Evolutionary conservation across 2,329 filamentous ascomycete species (phyloP), one percentile per base, ranked within the genome.

Genomic region (Beauveria sp.): DNA sequence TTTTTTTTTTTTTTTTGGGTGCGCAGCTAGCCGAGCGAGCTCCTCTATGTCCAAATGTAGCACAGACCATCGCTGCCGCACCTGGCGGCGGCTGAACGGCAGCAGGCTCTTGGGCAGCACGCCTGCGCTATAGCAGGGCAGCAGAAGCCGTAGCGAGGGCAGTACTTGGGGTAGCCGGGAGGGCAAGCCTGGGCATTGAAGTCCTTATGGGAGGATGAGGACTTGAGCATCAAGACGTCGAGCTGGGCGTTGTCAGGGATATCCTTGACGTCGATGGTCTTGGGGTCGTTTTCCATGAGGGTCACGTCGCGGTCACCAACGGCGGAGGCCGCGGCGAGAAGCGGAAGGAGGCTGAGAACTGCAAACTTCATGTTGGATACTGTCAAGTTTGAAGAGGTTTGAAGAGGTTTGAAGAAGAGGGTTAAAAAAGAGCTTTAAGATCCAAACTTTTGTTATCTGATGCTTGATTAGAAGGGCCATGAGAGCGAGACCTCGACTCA

Each of bases 51-150:
- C 18, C 4, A 14, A 14, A 48, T 28, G 28, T 61, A 64, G 45
- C 61, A 63, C 28, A 48, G 53, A 8, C 63, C 63, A 14, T 61
- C 61, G 14, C 1, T 58, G 7, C 58, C 52, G 31, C 63, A 64
- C n/a, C 54, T 28, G 3, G 16, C 48, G 3, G 26, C 7, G 12
- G n/a, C 40, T 24, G 14, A 12, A 5, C 34, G n/a, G 53, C 63
- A 64, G 63, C 63, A 64, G n/a, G 56, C 7, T 14, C 20, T n/a
- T 10, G 55, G 63, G 50, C 63, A 64, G 63, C 63, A 64, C 20
- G 55, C 16, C n/a, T 48, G 24, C 0, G 60, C 51, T 10, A 8
- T 3, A 14, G 43, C 5, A 5, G 50, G 63, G 51, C 63, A 64
- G 60, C 60, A 64, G n/a, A 60, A 61, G 31, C 20, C 14, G 38